Conservation (phyloP, 1,139 yeast genomes). For the Zygosaccharomyces pseudobailii region DNA sequence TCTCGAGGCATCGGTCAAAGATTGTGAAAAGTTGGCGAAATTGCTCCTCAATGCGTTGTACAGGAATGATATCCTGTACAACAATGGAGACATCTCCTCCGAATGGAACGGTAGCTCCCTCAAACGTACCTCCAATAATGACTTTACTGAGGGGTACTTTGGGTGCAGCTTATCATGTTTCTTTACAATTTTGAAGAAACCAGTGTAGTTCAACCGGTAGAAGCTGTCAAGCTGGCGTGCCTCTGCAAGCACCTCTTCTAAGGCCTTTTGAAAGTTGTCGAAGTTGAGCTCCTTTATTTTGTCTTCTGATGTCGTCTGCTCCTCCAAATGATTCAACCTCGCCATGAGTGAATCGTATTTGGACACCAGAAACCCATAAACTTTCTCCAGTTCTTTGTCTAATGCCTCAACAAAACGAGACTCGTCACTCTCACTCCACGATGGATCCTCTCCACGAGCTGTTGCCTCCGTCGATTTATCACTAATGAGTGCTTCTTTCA, state of each 20-base stretch:
- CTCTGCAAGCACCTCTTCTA: slow-evolving; percentile 67
- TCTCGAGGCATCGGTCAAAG: slow-evolving; percentile 31
- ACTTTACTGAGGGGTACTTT: slow-evolving; percentile 72
- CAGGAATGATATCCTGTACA: slow-evolving; percentile 75
- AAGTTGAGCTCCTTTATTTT: slow-evolving; percentile 30
- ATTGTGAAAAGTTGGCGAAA: slow-evolving; percentile 26
- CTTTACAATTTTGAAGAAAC: slow-evolving; percentile 89
- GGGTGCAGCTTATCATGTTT: slow-evolving; percentile 92
- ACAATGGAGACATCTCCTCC: slow-evolving; percentile 89
- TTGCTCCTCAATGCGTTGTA: slow-evolving; percentile 65
- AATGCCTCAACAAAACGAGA: slow-evolving; percentile 72
- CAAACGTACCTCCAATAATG: slow-evolving; percentile 81
- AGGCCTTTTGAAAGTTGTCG: slow-evolving; percentile 49
- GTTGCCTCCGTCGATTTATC: slow-evolving; percentile 31
- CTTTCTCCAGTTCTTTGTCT: slow-evolving; percentile 85
- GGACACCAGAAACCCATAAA: slow-evolving; percentile 76
- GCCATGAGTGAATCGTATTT: slow-evolving; percentile 68
- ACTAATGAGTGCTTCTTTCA: slow-evolving; percentile 70
- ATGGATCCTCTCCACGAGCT: slow-evolving; percentile 23
- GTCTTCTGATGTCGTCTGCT: slow-evolving; percentile 32
- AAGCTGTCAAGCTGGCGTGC: slow-evolving; percentile 88
- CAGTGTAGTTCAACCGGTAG: slow-evolving; percentile 88
- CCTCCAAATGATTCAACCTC: slow-evolving; percentile 60
- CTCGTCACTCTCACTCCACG: slow-evolving; percentile 81
- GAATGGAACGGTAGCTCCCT: slow-evolving; percentile 86